Percentiles rank a stretch among this genome's conserved stretches.
Conservation (phyloP, 1,284 basidiomycete genomes). For the Microbotryum intermedium region DNA sequence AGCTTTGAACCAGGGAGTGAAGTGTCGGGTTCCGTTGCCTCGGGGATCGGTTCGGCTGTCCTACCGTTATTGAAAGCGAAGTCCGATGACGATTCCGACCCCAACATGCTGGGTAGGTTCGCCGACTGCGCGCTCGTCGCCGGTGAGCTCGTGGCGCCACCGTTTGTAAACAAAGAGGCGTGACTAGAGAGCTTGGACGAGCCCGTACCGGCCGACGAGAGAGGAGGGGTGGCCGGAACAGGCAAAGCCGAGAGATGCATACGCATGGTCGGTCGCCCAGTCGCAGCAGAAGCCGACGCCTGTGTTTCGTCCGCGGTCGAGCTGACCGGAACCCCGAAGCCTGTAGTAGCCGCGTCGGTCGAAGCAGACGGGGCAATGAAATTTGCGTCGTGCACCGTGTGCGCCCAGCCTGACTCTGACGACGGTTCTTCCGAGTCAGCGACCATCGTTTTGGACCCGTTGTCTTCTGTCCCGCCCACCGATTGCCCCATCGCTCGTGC, state of each 20-base stretch:
- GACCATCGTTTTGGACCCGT: background rate
- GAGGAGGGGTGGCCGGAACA: background rate
- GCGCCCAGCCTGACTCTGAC: background rate
- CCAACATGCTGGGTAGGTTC: background rate
- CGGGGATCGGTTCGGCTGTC: no score
- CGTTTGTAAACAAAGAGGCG: background rate
- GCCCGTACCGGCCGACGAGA: background rate
- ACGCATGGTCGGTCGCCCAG: background rate
- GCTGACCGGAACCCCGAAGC: no score
- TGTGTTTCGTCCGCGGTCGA: no score
- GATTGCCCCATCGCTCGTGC: background rate
- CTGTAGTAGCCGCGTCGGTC: background rate
- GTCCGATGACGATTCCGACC: background rate
- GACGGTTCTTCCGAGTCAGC: background rate
- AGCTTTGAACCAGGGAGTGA: no score
- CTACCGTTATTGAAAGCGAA: background rate
- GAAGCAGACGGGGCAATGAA: background rate
- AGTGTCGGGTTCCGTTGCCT: background rate
- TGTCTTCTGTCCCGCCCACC: background rate
- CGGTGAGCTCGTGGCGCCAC: background rate
- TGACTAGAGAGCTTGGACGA: background rate
- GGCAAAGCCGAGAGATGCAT: background rate
- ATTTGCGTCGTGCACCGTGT: background rate
- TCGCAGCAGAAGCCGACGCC: no score
- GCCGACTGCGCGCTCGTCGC: background rate